These are phyloP conservation scores for Pichia nanzhaoensis DNA, from an alignment of 805 yeast genomes.

Conservation along the genomic window DNA sequence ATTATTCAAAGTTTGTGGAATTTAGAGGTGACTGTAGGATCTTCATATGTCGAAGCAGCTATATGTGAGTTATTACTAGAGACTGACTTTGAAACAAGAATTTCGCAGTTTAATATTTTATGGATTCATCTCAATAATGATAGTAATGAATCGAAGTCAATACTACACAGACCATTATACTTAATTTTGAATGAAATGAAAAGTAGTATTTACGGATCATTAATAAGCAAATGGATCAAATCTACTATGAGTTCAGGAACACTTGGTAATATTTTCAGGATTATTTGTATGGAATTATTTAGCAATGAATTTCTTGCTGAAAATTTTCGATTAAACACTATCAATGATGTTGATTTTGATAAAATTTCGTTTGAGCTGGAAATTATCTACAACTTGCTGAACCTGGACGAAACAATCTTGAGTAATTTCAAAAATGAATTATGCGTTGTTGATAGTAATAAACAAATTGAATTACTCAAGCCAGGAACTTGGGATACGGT, in stretches of 20 bases:
- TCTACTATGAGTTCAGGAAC: slow-evolving; percentile 44
- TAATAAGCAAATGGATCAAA: slow-evolving; percentile 44
- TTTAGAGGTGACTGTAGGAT: slow-evolving; percentile 47
- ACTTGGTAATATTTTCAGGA: slow-evolving; percentile 52
- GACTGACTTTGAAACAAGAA: slow-evolving; percentile 33
- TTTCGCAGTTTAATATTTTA: slow-evolving; percentile 52
- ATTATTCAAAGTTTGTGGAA: slow-evolving; percentile 59
- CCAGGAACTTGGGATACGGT: slow-evolving; percentile 38
- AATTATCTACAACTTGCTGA: slow-evolving; percentile 45
- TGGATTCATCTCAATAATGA: slow-evolving; percentile 65
- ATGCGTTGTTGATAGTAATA: slow-evolving; percentile 45
- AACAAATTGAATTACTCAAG: slow-evolving; percentile 35
- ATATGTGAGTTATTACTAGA: slow-evolving; percentile 48
- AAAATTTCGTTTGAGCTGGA: slow-evolving; percentile 57
- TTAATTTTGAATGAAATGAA: slow-evolving; percentile 59
- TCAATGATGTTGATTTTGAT: slow-evolving; percentile 45
- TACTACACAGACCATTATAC: slow-evolving; percentile 58
- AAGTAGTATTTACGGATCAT: slow-evolving; percentile 36
- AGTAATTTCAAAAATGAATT: slow-evolving; percentile 51
- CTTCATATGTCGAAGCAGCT: slow-evolving; percentile 65
- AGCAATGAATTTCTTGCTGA: slow-evolving; percentile 26
- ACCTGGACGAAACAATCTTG: slow-evolving; percentile 37
- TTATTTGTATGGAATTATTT: slow-evolving; percentile 50
- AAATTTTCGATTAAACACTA: slow-evolving; percentile 18
- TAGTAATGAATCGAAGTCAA: slow-evolving; percentile 38